Percentiles rank a stretch among this genome's conserved stretches.
Evolutionary conservation across 2,329 filamentous ascomycete genomes (phyloP).

Genomic region (Epicoccum sorghinum): DNA sequence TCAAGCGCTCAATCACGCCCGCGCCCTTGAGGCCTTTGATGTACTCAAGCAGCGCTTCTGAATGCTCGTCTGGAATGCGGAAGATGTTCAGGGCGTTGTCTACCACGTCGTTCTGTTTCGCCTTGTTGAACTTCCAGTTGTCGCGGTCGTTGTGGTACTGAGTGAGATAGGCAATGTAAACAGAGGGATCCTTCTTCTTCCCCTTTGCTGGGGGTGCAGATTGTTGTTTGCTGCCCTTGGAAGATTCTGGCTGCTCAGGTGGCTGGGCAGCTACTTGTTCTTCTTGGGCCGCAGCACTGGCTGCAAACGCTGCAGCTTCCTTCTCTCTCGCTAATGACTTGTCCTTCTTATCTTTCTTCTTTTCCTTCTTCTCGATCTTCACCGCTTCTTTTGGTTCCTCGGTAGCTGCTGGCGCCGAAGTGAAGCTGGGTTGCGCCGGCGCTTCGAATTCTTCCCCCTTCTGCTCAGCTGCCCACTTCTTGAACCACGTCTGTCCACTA

Average conservation of each 20-base stretch:
- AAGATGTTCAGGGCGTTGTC: constrained; percentile 79
- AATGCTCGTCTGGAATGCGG: constrained; percentile 72
- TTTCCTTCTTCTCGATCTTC: constrained; percentile 21
- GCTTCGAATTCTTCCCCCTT: constrained; percentile 33
- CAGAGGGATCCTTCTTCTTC: constrained; percentile 59
- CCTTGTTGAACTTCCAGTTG: constrained; percentile 96
- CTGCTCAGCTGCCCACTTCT: constrained; percentile 53
- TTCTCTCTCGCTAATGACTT: constrained; percentile 12
- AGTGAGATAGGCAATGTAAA: constrained; percentile 76
- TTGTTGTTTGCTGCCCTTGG: constrained; percentile 2
- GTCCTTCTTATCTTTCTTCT: constrained; percentile 24
- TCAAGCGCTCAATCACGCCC: constrained; percentile 69
- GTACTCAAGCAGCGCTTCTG: constrained; percentile 75
- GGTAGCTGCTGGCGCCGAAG: constrained; percentile 25
- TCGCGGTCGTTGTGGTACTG: constrained; percentile 74
- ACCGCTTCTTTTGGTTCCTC: constrained; percentile 29
- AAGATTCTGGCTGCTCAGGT: constrained; percentile 1
- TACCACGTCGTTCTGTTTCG: constrained; percentile 82
- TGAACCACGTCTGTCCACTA: constrained; percentile 59
- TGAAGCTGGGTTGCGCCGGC: constrained; percentile 35
- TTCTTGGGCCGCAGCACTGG: constrained; percentile 14
- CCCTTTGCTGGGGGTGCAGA: constrained; percentile 19
- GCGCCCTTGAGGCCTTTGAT: constrained; percentile 79
- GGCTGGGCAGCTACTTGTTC: neutral
- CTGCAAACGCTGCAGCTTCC: constrained; percentile 17